A percentile compares a stretch with the other conserved stretches of the same genome.
Conservation (phyloP, 805 yeast genomes). For the Komagataella populi region DNA sequence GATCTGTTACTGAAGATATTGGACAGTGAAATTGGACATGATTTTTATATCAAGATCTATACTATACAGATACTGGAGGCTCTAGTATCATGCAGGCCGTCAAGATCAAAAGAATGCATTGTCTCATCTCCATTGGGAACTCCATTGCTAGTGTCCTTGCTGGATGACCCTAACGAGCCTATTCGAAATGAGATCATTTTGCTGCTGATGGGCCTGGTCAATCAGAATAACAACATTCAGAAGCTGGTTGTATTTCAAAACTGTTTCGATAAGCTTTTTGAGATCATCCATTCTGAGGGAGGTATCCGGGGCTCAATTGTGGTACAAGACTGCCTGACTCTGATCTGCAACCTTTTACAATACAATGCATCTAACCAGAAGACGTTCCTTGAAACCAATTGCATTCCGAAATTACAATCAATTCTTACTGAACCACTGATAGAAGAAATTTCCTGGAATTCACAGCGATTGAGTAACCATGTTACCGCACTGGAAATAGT, state of each 20-base stretch:
- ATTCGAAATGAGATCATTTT: conserved; percentile 80
- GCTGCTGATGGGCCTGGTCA: conserved; percentile 70
- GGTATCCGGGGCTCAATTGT: conserved; percentile 79
- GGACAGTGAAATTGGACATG: conserved; percentile 26
- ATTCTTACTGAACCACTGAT: conserved; percentile 50
- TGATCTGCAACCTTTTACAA: conserved; percentile 57
- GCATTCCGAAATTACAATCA: conserved; percentile 49
- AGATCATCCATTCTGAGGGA: conserved; percentile 76
- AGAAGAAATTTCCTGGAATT: conserved; percentile 56
- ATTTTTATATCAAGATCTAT: conserved; percentile 71
- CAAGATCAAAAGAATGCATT: conserved; percentile 59
- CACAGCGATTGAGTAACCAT: conserved; percentile 58
- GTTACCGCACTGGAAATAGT: conserved; percentile 59
- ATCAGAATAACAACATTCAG: conserved; percentile 75
- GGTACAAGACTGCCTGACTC: conserved; percentile 80
- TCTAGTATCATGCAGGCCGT: conserved; percentile 62
- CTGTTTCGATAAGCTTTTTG: conserved; percentile 70
- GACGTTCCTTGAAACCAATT: conserved; percentile 73
- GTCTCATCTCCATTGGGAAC: conserved; percentile 67
- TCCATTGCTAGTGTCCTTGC: conserved; percentile 50
- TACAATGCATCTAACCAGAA: conserved; percentile 88
- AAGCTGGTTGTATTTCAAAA: conserved; percentile 91
- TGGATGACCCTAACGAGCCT: conserved; percentile 66
- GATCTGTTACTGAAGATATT: conserved; percentile 36
- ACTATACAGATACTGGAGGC: conserved; percentile 80